These are phyloP conservation scores for Xylaria sp. DNA, from an alignment of 2,329 filamentous ascomycete species.

Conservation along the genomic window DNA sequence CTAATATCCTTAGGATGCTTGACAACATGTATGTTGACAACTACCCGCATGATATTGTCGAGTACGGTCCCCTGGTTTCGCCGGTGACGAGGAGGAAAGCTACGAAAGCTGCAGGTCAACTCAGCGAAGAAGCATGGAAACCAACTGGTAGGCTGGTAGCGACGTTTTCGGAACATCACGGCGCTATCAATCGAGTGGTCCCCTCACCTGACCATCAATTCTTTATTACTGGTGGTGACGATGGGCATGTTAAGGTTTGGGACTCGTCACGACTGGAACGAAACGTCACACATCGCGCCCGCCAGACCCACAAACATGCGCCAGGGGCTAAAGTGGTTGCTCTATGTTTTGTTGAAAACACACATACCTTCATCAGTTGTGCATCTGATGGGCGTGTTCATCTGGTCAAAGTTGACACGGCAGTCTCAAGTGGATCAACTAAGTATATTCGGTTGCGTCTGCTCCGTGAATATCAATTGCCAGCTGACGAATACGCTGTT, in stretches of 20 bases:
- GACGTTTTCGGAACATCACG: conserved; percentile 87
- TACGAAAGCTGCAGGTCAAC: conserved; percentile 61
- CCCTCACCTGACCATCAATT: conserved; percentile 91
- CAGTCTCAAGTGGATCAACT: conserved; percentile 59
- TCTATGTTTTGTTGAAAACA: conserved; percentile 91
- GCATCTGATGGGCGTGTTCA: conserved; percentile 91
- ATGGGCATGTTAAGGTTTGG: conserved; percentile 92
- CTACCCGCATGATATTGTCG: conserved; percentile 70
- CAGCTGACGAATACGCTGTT: conserved; percentile 77
- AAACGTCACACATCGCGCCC: conserved; percentile 86
- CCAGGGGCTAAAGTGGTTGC: conserved; percentile 78
- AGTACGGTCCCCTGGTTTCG: conserved; percentile 84
- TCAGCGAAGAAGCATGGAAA: conserved; percentile 75
- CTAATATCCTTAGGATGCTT: conserved; percentile 74
- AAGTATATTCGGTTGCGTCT: conserved; percentile 82
- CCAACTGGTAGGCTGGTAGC: conserved; percentile 86
- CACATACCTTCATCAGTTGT: conserved; percentile 91
- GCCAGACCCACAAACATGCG: conserved; percentile 83
- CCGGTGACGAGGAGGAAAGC: conserved; percentile 68
- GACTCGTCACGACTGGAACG: conserved; percentile 89
- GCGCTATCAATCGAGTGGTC: conserved; percentile 81
- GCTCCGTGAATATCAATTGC: conserved; percentile 83
- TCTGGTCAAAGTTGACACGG: conserved; percentile 80
- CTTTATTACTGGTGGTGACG: conserved; percentile 92
- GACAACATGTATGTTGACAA: conserved; percentile 85